Conservation (phyloP, 2,329 filamentous ascomycete species). For the Mycosphaerelloides madeirae region DNA sequence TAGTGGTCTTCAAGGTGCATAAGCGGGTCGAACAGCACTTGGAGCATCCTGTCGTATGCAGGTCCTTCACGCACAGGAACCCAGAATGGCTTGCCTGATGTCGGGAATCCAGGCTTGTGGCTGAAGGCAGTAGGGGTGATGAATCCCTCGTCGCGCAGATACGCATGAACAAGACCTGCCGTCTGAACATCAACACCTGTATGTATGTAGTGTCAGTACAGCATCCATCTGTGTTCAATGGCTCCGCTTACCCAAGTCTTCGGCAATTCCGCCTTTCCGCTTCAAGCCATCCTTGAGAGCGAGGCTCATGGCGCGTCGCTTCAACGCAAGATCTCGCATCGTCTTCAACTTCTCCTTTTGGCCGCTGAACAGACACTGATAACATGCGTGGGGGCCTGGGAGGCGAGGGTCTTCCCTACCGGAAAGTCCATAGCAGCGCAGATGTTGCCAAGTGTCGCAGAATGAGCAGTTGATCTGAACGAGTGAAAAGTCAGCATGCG, state of each 20-base stretch:
- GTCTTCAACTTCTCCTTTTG: constrained; percentile 11
- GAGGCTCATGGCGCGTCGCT: constrained; percentile 24
- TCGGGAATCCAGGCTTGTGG: constrained; percentile 15
- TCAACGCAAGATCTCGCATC: constrained; percentile 18
- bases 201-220: constrained; percentile 10
- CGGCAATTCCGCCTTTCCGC: constrained; percentile 16
- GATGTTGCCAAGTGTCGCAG: constrained; percentile 44
- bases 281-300: constrained; percentile 20
- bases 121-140: constrained; percentile 15
- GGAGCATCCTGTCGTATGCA: constrained; percentile 22
- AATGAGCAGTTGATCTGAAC: constrained; percentile 42
- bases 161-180: constrained; percentile 13
- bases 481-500: constrained; percentile 5
- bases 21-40: constrained; percentile 26
- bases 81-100: constrained; percentile 17
- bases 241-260: constrained; percentile 15
- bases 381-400: constrained; percentile 43
- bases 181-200: constrained; percentile 13
- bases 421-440: constrained; percentile 44
- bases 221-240: not conserved
- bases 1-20: constrained; percentile 14
- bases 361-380: constrained; percentile 38
- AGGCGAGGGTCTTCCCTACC: constrained; percentile 35
- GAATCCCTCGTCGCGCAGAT: constrained; percentile 21
- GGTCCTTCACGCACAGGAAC: constrained; percentile 18